Evolutionary conservation across 108 stramenopile genomes (phyloP).

Genomic region (Pseudonitzschia delicatissima): DNA sequence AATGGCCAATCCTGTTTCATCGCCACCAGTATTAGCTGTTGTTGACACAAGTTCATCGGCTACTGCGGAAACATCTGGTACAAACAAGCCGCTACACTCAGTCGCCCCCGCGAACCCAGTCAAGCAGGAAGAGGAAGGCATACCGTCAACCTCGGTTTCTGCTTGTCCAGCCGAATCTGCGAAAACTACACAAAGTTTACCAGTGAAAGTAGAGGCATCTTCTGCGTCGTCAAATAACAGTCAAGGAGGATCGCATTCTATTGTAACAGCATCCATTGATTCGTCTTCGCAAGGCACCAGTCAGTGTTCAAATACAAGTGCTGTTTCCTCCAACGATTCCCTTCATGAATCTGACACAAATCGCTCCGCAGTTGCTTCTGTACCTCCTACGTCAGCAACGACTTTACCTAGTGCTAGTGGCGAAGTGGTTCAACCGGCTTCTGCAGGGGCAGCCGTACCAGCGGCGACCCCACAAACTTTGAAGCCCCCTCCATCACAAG

Average conservation of each 20-base stretch:
- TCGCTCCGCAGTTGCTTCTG: neutral
- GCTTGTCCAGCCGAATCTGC: neutral
- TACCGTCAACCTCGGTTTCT: neutral
- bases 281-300: neutral
- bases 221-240: neutral
- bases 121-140: neutral
- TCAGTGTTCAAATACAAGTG: neutral
- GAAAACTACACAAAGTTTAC: neutral
- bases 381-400: neutral
- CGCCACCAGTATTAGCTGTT: neutral
- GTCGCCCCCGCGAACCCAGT: neutral
- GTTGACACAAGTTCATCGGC: neutral
- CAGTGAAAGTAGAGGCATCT: conserved; percentile 4
- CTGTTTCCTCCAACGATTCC: neutral
- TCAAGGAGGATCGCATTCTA: neutral
- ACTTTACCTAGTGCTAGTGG: neutral
- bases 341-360: neutral
- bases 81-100: neutral
- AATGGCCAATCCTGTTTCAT: neutral
- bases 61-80: neutral
- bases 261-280: neutral
- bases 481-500: neutral
- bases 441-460: neutral
- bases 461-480: no score
- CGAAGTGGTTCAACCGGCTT: neutral